Evolutionary conservation across 139 green algal genomes (phyloP).

Genomic region (Mesotaenium endlicherianum): DNA sequence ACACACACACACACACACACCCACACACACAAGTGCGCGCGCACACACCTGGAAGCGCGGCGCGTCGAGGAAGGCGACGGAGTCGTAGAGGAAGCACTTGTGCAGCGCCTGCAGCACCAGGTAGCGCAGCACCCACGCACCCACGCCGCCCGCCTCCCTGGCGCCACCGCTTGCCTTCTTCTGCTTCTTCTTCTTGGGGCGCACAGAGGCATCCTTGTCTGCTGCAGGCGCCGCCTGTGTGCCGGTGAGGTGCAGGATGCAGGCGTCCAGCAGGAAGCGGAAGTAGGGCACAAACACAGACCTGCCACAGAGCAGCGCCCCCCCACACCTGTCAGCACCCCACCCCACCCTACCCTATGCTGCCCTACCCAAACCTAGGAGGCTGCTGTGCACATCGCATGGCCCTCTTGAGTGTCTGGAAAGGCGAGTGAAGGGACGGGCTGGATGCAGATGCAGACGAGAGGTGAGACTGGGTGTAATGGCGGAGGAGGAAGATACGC

Average conservation of each 20-base stretch:
- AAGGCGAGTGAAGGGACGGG: too few species aligned
- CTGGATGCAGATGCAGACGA: too few species aligned
- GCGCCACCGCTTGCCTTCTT: conserved; percentile 15
- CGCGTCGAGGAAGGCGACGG: conserved; percentile 66
- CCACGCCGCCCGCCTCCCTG: neutral
- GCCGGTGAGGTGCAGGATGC: conserved; percentile 16
- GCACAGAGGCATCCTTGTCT: neutral
- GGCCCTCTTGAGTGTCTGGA: too few species aligned
- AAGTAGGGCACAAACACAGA: conserved; percentile 79
- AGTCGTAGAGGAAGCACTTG: conserved; percentile 80
- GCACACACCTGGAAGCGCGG: conserved; percentile 62
- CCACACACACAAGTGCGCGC: too few species aligned
- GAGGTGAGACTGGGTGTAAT: too few species aligned
- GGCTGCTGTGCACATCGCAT: too few species aligned
- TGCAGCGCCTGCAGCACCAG: conserved; percentile 74
- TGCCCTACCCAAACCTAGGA: too few species aligned
- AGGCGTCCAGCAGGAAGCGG: conserved; percentile 43
- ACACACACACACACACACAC: too few species aligned
- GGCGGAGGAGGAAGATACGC: too few species aligned
- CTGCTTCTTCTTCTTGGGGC: conserved; percentile 42
- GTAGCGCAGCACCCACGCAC: conserved; percentile 57
- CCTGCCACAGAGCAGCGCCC: conserved; percentile 31
- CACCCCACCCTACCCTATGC: too few species aligned
- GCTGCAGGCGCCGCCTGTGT: neutral
- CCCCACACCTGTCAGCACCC: too few species aligned